Conservation (phyloP, 2,329 filamentous ascomycete species). For the Myotisia sp. region DNA sequence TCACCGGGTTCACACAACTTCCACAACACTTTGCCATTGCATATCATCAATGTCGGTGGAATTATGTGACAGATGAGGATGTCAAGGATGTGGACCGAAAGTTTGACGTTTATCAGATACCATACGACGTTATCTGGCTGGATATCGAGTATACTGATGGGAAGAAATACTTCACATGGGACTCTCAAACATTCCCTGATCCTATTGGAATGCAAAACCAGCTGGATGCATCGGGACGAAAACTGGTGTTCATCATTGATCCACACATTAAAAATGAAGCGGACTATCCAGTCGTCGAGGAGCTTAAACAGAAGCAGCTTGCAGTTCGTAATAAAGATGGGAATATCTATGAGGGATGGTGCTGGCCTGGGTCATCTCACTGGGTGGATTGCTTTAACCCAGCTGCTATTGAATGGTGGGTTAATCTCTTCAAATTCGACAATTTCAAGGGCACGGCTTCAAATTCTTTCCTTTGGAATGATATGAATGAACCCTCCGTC, state of each 20-base stretch:
- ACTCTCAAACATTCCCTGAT: conserved; percentile 72
- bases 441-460: conserved; percentile 70
- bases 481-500: conserved; percentile 98
- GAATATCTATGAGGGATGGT: conserved; percentile 88
- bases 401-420: conserved; percentile 86
- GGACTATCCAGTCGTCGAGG: conserved; percentile 60
- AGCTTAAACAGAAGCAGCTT: conserved; percentile 70
- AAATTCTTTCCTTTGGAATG: conserved; percentile 95
- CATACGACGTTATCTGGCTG: conserved; percentile 97
- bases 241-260: conserved; percentile 88
- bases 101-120: conserved; percentile 89
- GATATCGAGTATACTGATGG: conserved; percentile 96
- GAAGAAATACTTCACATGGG: conserved; percentile 98
- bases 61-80: conserved; percentile 93
- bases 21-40: conserved; percentile 84
- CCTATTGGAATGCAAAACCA: conserved; percentile 79
- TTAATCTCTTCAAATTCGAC: conserved; percentile 70
- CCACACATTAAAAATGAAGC: conserved; percentile 92
- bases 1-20: conserved; percentile 82
- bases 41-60: conserved; percentile 98
- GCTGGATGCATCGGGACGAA: conserved; percentile 68
- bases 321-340: conserved; percentile 83
- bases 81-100: conserved; percentile 92
- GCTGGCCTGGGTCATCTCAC: conserved; percentile 92
- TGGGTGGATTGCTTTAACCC: conserved; percentile 96